These are phyloP conservation scores for Scedosporium apiospermum DNA, from an alignment of 2,329 filamentous ascomycete species.

Conservation along the genomic window DNA sequence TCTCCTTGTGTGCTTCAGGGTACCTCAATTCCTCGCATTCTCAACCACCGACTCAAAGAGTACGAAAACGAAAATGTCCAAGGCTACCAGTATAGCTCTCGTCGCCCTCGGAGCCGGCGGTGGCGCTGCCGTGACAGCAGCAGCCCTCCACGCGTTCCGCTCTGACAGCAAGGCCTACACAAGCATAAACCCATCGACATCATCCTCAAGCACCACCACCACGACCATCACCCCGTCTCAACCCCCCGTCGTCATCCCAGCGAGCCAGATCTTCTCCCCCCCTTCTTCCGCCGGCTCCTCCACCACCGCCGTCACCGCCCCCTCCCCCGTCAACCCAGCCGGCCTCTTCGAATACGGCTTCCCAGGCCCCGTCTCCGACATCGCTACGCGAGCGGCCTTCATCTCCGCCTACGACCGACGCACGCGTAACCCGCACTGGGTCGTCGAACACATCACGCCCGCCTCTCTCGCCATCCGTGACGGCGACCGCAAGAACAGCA, in stretches of 20 bases:
- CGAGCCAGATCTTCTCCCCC: constrained; percentile 44
- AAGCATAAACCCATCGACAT: neutral
- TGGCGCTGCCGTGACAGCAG: constrained; percentile 59
- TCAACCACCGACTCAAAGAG: neutral
- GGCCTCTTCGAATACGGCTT: constrained; percentile 83
- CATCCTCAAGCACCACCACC: neutral
- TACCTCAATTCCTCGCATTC: too few relatives aligned
- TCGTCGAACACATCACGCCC: constrained; percentile 90
- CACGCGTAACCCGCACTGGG: constrained; percentile 88
- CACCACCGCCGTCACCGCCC: constrained; percentile 18
- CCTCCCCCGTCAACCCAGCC: constrained; percentile 57
- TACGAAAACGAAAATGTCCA: constrained; percentile 51
- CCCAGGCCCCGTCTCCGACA: constrained; percentile 79
- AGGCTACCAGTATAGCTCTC: constrained; percentile 58
- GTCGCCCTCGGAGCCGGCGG: constrained; percentile 69
- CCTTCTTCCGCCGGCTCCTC: constrained; percentile 17
- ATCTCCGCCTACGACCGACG: constrained; percentile 86
- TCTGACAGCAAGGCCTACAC: constrained; percentile 19
- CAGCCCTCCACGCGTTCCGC: constrained; percentile 55
- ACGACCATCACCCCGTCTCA: constrained; percentile 18
- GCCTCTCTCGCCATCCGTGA: constrained; percentile 65
- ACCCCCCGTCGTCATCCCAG: constrained; percentile 36
- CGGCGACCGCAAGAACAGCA: constrained; percentile 75
- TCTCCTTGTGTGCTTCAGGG: too few relatives aligned
- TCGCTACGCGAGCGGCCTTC: constrained; percentile 66